Base-by-base conservation (phyloP, 352 stramenopile genomes). In the Phytophthora uliginosa region DNA sequence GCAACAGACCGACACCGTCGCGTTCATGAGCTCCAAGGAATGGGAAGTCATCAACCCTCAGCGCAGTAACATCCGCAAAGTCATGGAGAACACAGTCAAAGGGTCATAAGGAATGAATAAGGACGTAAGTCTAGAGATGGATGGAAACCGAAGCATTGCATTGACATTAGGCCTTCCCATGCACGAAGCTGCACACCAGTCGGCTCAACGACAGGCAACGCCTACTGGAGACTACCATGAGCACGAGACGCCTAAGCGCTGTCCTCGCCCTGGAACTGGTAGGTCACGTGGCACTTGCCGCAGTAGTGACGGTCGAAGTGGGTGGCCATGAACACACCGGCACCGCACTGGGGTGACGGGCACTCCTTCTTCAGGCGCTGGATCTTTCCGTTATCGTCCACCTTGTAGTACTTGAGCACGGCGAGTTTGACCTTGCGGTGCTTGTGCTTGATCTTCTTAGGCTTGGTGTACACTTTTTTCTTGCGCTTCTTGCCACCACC, bases 391-490 rank as follows among this genome's bases (percentile, higher is more conserved):
- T 97, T 95, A 83, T 98, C 92, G 78, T 98, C 91, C 33, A 98
- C 95, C 84, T 98, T 98, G 92, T 99, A 99, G 90, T 94, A 99
- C 93, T 98, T 98, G 56, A 99, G 91, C 73, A 97, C 93, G 38
- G 97, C 97, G 52, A 99, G 93, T 93, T 99, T 99, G 69, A 98
- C 94, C 80, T 97, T 98, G 81, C 97, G 96, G 91, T 98, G 94
- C 85, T 98, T 97, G 92, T 98, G 93, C 81, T 98, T 97, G 67
- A 97, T 97, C 96, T 99, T 99, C 97, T 99, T 99, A 69, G 98
- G 98, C 93, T 99, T 99, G 83, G 96, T 99, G 95, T 99, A 99
- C 71, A 96, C 88, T 95, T 99, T 99, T 95, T 99, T 99, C 92
- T 99, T 99, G 74, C 97, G 96, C 95, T 99, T 99, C 95, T 99